Evolutionary conservation across 73 alveolate species (phyloP), one percentile per base, ranked within the genome.

Genomic region (Stentor coeruleus): DNA sequence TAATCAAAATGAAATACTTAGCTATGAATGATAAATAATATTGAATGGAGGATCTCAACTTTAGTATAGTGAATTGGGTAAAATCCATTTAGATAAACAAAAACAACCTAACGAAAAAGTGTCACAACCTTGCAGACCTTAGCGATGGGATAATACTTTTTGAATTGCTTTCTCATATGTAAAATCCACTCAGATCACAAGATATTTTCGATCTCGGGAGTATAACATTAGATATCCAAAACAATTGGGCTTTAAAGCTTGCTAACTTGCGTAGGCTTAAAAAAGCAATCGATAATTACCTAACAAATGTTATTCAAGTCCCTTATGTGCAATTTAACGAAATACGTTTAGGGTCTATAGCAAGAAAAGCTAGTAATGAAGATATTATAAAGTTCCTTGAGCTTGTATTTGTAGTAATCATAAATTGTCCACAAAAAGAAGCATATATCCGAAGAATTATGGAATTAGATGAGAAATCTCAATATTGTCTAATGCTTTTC

Each of bases 161-260:
- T 66, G 79, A 66, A 31, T 2, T 66, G 39, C 11, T 66, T 37
- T 20, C 79, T 26, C n/a, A 66, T 20, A 20, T 66, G 79, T 66
- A 66, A 20, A 26, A 20, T 31, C 33, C 33, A 66, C 37, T 20
- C n/a, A 66, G 79, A 26, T 66, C 79, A 15, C 79, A 37, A 26
- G 79, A 66, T 26, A 26, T 20, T 66, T 66, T 66, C 33, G 79
- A 66, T 31, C n/a, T 66, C n/a, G 79, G 37, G 39, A 20, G 79
- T 31, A 66, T 66, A 26, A 66, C 79, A 1, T 40, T 66, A 28
- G 79, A 66, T 33, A 31, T 31, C 11, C 79, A 31, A 1, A 31
- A 66, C 33, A 66, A 66, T 40, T 66, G 79, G 37, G 79, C 79
- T 66, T 66, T 66, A 66, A 66, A 66, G 39, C 79, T 66, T 14